Evolutionary conservation across 1,284 basidiomycete genomes (phyloP).

Genomic region (Apiotrichum sp.): DNA sequence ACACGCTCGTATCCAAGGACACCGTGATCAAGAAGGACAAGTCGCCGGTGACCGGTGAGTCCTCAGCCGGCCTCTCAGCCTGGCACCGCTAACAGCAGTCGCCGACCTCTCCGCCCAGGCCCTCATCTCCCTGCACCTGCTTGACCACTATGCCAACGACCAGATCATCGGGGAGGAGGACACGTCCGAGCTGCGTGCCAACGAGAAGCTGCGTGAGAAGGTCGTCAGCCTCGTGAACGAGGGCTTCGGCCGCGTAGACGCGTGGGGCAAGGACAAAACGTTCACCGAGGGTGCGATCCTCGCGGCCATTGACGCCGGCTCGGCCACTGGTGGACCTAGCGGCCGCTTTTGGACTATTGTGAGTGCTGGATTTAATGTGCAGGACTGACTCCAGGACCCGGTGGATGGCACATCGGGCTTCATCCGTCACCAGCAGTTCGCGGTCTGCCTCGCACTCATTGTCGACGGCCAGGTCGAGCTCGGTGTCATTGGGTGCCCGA

Average conservation of each 20-base stretch:
- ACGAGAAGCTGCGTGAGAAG: conserved; percentile 57
- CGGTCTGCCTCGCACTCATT: conserved; percentile 88
- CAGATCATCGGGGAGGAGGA: conserved; percentile 95
- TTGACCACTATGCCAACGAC: conserved; percentile 75
- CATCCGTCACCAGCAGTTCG: conserved; percentile 92
- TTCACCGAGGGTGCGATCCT: conserved; percentile 55
- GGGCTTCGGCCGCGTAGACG: conserved; percentile 52
- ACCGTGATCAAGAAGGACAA: conserved; percentile 89
- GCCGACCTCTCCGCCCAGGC: conserved; percentile 89
- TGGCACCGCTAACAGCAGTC: conserved; percentile 51
- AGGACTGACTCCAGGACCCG: conserved; percentile 27
- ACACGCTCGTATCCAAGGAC: conserved; percentile 77
- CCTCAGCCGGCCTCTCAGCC: neutral
- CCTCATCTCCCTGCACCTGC: conserved; percentile 68
- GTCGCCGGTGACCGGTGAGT: conserved; percentile 84
- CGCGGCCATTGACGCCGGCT: conserved; percentile 80
- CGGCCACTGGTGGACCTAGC: conserved; percentile 63
- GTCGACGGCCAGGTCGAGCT: conserved; percentile 76
- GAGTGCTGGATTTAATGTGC: conserved; percentile 41
- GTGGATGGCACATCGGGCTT: conserved; percentile 57
- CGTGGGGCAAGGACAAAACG: conserved; percentile 34
- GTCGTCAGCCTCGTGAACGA: conserved; percentile 81
- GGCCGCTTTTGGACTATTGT: conserved; percentile 60
- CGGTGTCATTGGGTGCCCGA: conserved; percentile 93
- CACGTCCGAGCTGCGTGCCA: conserved; percentile 64